Conservation (phyloP, 331 rosid species). For the Acacia concinna region DNA sequence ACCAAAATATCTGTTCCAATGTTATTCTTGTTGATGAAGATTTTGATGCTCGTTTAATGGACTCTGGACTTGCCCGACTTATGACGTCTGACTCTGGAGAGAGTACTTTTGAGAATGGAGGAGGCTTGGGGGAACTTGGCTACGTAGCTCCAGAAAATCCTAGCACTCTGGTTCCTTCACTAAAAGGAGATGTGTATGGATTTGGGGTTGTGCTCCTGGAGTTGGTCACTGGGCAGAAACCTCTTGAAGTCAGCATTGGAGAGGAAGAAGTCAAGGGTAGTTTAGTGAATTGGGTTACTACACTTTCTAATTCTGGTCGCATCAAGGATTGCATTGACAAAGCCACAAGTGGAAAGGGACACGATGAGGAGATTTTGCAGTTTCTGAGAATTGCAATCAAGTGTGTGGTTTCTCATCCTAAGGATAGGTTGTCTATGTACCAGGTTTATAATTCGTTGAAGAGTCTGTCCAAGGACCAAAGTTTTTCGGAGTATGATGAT, state of each 20-base stretch:
- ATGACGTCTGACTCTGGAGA: slow-evolving; percentile 66
- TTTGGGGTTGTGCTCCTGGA: slow-evolving; percentile 93
- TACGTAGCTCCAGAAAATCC: slow-evolving; percentile 89
- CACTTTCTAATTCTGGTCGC: slow-evolving; percentile 54
- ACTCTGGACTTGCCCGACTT: slow-evolving; percentile 85
- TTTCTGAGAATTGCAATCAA: slow-evolving; percentile 64
- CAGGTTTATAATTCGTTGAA: slow-evolving; percentile 81
- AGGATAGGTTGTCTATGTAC: slow-evolving; percentile 91
- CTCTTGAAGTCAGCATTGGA: slow-evolving; percentile 64
- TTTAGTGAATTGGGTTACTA: slow-evolving; percentile 84
- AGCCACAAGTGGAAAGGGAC: slow-evolving; percentile 61
- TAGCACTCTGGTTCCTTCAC: slow-evolving; percentile 70
- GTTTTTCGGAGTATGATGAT: slow-evolving; percentile 76
- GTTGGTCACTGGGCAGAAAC: slow-evolving; percentile 77
- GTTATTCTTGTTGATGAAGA: slow-evolving; percentile 89
- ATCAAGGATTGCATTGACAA: slow-evolving; percentile 68
- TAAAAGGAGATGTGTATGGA: slow-evolving; percentile 89
- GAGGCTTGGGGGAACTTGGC: slow-evolving; percentile 91
- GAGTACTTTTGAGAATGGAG: slow-evolving; percentile 61
- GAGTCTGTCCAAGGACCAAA: slow-evolving; percentile 49
- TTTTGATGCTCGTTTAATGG: slow-evolving; percentile 89
- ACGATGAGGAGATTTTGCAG: slow-evolving; percentile 81
- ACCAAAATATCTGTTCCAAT: slow-evolving; percentile 83
- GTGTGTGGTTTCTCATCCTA: slow-evolving; percentile 73
- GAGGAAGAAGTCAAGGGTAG: slow-evolving; percentile 75